phyloP scores from a whole-genome alignment of 2,329 filamentous ascomycete genomes.

The Penicillium glabrum region DNA sequence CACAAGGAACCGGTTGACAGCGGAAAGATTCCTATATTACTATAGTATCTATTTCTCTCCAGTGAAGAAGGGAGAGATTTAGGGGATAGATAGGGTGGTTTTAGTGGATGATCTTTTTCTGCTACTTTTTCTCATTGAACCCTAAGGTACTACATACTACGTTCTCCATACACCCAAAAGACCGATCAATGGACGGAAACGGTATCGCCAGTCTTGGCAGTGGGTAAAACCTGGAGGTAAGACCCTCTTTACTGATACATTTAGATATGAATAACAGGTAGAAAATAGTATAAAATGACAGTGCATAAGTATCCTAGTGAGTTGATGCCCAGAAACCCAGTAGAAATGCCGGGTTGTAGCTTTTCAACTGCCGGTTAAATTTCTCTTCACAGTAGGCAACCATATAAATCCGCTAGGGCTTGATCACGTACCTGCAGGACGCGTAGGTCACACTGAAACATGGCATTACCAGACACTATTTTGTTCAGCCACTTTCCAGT shows the following conservation, averaged over 20 bases:
- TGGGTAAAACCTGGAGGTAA: not conserved
- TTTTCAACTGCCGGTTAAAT: not conserved
- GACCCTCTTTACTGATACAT: not conserved
- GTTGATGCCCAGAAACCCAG: too few species aligned
- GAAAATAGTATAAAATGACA: not conserved
- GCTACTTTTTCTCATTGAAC: not conserved
- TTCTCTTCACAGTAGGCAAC: constrained; percentile 7
- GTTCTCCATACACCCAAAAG: not conserved
- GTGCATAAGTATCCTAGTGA: too few species aligned
- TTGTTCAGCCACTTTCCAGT: not conserved
- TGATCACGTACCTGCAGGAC: constrained; percentile 17
- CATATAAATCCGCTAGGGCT: constrained; percentile 1
- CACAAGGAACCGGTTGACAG: constrained; percentile 1
- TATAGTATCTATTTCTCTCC: not conserved
- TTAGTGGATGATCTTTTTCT: not conserved
- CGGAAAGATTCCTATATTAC: not conserved
- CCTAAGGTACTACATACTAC: not conserved
- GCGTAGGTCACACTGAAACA: constrained; percentile 7
- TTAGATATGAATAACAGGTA: not conserved
- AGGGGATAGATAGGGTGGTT: not conserved
- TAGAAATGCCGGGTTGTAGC: not conserved
- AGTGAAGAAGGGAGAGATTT: not conserved
- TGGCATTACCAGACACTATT: not conserved
- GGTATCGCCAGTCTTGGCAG: constrained; percentile 11
- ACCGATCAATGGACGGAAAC: constrained; percentile 10